Evolutionary conservation across 2,329 filamentous ascomycete genomes (phyloP).

Genomic region (Rhinocladiella similis): DNA sequence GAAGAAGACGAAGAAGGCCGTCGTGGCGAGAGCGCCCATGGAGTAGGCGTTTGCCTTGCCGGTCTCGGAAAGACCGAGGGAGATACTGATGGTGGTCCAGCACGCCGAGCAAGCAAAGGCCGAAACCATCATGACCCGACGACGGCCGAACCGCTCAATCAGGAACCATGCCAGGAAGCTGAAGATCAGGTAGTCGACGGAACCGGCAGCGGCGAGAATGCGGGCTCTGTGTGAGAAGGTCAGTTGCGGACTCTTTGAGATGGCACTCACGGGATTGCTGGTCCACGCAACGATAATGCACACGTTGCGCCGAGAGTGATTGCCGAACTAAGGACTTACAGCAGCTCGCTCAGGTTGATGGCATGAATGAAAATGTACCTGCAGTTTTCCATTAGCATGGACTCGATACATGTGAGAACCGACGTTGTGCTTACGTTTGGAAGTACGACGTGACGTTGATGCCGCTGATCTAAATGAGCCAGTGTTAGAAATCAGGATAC

Average conservation of each 20-base stretch:
- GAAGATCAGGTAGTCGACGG: slow-evolving; percentile 48
- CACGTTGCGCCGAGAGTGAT: not conserved
- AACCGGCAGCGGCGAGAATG: slow-evolving; percentile 48
- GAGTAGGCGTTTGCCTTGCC: slow-evolving; percentile 44
- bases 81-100: slow-evolving; percentile 50
- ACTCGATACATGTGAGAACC: no score
- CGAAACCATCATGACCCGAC: slow-evolving; percentile 51
- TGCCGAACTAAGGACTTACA: slow-evolving; percentile 2
- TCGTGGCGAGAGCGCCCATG: slow-evolving; percentile 49
- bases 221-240: slow-evolving; percentile 34
- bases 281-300: no score
- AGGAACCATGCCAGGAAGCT: slow-evolving; percentile 46
- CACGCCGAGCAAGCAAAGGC: slow-evolving; percentile 52
- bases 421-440: slow-evolving; percentile 14
- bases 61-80: slow-evolving; percentile 41
- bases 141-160: slow-evolving; percentile 50
- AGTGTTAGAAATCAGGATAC: no score
- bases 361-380: slow-evolving; percentile 47
- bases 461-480: not conserved
- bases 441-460: slow-evolving; percentile 33
- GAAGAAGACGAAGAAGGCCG: slow-evolving; percentile 47
- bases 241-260: no score
- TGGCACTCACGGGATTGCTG: no score
- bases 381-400: slow-evolving; percentile 15
- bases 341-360: slow-evolving; percentile 37